Conservation (phyloP, 768 basidiomycete genomes). For the Hypholoma fasciculare region DNA sequence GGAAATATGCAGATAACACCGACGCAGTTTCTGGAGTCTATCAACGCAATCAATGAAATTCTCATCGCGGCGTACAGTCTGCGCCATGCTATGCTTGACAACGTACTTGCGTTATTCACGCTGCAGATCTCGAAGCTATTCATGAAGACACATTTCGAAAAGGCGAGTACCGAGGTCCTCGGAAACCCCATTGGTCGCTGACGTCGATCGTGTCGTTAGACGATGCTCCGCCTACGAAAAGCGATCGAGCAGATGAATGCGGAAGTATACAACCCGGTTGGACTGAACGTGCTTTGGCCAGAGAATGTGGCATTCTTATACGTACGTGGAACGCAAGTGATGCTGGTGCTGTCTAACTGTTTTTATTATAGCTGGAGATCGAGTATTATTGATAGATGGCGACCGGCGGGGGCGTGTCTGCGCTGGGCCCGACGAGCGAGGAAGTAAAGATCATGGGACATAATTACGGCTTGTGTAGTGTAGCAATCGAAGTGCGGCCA, state of each 20-base stretch:
- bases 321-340: slow-evolving; percentile 52
- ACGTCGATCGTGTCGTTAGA: slow-evolving; percentile 42
- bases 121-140: slow-evolving; percentile 80
- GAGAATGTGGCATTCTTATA: slow-evolving; percentile 85
- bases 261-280: slow-evolving; percentile 79
- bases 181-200: neutral
- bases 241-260: slow-evolving; percentile 70
- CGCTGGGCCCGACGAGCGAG: neutral
- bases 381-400: slow-evolving; percentile 67
- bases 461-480: neutral
- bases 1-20: slow-evolving; percentile 70
- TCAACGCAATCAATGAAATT: slow-evolving; percentile 87
- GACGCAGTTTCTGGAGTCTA: slow-evolving; percentile 85
- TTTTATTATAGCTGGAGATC: slow-evolving; percentile 74
- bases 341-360: slow-evolving; percentile 2
- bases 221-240: slow-evolving; percentile 67
- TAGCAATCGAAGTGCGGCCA: neutral
- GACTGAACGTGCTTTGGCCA: slow-evolving; percentile 88
- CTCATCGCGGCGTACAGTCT: slow-evolving; percentile 87
- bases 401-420: neutral
- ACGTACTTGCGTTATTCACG: slow-evolving; percentile 73
- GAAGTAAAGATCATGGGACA: neutral
- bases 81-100: slow-evolving; percentile 72
- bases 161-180: slow-evolving; percentile 43
- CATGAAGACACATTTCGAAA: slow-evolving; percentile 75